Percentiles rank a stretch among this genome's conserved stretches.
These are phyloP conservation scores for Fusarium sacchari DNA, from an alignment of 2,329 filamentous ascomycete species.

Conservation along the genomic window DNA sequence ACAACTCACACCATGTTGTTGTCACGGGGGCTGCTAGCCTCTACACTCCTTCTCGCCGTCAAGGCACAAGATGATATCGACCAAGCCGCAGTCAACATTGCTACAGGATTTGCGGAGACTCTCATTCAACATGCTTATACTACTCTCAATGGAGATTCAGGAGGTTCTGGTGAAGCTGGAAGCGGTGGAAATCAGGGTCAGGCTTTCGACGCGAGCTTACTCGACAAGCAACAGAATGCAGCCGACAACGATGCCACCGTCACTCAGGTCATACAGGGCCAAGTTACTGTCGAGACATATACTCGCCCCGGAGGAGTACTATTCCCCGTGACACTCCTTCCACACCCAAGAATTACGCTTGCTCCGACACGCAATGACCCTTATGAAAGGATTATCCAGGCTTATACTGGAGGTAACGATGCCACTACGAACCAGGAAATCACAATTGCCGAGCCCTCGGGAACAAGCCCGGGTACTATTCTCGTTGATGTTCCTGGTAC, in stretches of 20 bases:
- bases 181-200: constrained; percentile 9
- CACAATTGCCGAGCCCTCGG: constrained; percentile 27
- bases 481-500: constrained; percentile 28
- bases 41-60: constrained; percentile 24
- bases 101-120: constrained; percentile 19
- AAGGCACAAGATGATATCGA: constrained; percentile 26
- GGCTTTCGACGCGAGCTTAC: constrained; percentile 18
- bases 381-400: constrained; percentile 30
- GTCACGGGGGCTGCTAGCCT: constrained; percentile 33
- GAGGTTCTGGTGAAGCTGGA: not conserved
- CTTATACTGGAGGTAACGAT: constrained; percentile 27
- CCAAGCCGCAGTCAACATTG: constrained; percentile 21
- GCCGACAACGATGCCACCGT: not conserved
- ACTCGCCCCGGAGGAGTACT: constrained; percentile 11
- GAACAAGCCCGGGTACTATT: constrained; percentile 28
- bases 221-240: not conserved
- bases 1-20: constrained; percentile 37
- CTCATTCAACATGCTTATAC: constrained; percentile 23
- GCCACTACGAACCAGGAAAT: constrained; percentile 28
- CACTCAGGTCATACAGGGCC: not conserved
- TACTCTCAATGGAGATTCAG: constrained; percentile 12
- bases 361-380: constrained; percentile 24
- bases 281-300: constrained; percentile 13
- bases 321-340: constrained; percentile 25
- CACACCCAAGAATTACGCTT: constrained; percentile 29